Base-by-base conservation (phyloP, 2,329 filamentous ascomycete genomes). In the Emmonsiellopsis sp. region DNA sequence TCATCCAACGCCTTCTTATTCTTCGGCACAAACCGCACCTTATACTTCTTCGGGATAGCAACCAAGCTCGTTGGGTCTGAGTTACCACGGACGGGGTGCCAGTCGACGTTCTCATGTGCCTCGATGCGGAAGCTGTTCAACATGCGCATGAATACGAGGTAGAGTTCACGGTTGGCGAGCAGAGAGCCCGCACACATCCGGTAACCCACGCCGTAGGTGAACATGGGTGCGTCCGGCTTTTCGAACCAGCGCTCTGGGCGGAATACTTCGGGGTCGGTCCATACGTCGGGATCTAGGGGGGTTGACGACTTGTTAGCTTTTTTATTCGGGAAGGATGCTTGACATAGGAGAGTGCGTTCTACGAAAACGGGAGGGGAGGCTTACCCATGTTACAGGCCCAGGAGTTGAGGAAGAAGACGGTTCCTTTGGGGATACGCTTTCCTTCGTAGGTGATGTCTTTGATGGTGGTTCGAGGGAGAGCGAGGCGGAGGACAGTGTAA, bases 351-450 rank as follows among this genome's bases (percentile, higher is more conserved):
- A 27, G 21, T 27, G 21, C 1, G 21, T 27, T 27, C 0, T 1
- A 27, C 21, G 21, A 27, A 27, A 39, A 3, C 3, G 6, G 36
- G 36, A 11, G 6, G 31, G 7, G 42, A 9, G 10, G 65, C 73
- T 62, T 68, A 81, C 80, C 81, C 79, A 83, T 84, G 56, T 86
- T 85, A 60, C 83, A 85, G 2, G 82, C 82, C 82, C 82, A 85
- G 0, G 81, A 79, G 54, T 86, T 86, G 31, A 86, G 68, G 63
- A 84, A 86, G 37, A 85, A 74, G 0, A 84, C 78, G 1, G 81
- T 84, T 0, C 81, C 82, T 44, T 78, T 77, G 1, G 83, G 82
- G 42, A 86, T 83, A 5, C 75, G 63, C 34, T 76, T 74, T 14
- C 77, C 80, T 8, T 82, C 66, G 54, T 84, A 85, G 0, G 70